These are phyloP conservation scores for Tuber aestivum DNA, from an alignment of 495 filamentous ascomycete species.

Conservation along the genomic window DNA sequence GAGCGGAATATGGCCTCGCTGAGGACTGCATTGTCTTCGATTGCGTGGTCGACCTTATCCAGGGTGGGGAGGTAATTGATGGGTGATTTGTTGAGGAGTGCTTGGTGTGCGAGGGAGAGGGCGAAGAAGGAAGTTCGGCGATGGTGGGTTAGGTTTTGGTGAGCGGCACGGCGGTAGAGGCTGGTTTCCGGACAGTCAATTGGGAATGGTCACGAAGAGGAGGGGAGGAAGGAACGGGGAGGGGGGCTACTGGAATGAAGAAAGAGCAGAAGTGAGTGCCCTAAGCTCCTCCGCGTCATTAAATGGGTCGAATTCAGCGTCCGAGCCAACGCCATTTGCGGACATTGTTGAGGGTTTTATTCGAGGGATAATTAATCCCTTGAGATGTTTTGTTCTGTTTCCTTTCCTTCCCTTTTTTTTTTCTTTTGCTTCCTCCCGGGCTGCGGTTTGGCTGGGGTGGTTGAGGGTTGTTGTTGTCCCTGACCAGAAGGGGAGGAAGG, in stretches of 20 bases:
- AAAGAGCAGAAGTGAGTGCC: slow-evolving; percentile 26
- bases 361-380: background rate
- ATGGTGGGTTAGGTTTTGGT: slow-evolving; percentile 80
- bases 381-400: background rate
- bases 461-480: background rate
- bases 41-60: slow-evolving; percentile 72
- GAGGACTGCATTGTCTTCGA: slow-evolving; percentile 80
- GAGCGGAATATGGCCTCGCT: slow-evolving; percentile 65
- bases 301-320: background rate
- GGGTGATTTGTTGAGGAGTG: slow-evolving; percentile 68
- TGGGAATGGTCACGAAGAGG: background rate
- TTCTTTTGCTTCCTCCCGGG: background rate
- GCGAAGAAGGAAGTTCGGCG: slow-evolving; percentile 87
- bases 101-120: slow-evolving; percentile 74
- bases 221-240: too few species aligned
- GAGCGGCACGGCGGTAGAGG: slow-evolving; percentile 69
- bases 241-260: slow-evolving; percentile 24
- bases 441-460: background rate
- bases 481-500: background rate
- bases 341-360: background rate
- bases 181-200: slow-evolving; percentile 5
- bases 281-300: slow-evolving; percentile 28
- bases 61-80: slow-evolving; percentile 76
- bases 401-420: too few species aligned
- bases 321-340: background rate